These are phyloP conservation scores for Talaromyces sp. DNA, from an alignment of 2,329 filamentous ascomycete species.

Conservation along the genomic window DNA sequence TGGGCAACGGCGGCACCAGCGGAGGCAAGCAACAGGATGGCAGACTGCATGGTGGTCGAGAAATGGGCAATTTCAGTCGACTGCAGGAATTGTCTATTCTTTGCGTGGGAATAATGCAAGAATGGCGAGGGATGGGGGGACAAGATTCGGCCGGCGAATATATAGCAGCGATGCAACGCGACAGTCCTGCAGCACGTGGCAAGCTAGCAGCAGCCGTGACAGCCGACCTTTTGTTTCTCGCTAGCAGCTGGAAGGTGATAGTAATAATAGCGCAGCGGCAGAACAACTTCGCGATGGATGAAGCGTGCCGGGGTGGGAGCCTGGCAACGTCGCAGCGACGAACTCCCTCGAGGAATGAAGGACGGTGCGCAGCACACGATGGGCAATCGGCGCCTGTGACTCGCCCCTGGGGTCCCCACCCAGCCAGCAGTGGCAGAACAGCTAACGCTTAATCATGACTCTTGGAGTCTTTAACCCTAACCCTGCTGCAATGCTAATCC, in stretches of 20 bases:
- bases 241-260: neutral
- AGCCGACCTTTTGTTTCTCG: neutral
- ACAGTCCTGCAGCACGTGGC: neutral
- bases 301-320: neutral
- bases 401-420: neutral
- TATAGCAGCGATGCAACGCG: neutral
- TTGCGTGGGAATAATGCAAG: neutral
- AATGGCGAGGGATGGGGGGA: neutral
- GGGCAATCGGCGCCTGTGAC: neutral
- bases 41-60: slow-evolving; percentile 43
- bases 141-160: neutral
- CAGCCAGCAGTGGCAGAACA: neutral
- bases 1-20: slow-evolving; percentile 22
- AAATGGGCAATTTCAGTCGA: slow-evolving; percentile 1
- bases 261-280: neutral
- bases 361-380: slow-evolving; percentile 1
- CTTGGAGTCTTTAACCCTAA: no score
- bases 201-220: neutral
- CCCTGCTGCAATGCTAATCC: neutral
- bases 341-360: neutral
- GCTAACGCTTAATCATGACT: neutral
- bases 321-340: neutral
- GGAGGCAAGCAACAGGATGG: slow-evolving; percentile 20
- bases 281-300: neutral
- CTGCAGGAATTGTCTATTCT: neutral